phyloP scores from a whole-genome alignment of 441 rosid species.

The Flueggea neowawraea region DNA sequence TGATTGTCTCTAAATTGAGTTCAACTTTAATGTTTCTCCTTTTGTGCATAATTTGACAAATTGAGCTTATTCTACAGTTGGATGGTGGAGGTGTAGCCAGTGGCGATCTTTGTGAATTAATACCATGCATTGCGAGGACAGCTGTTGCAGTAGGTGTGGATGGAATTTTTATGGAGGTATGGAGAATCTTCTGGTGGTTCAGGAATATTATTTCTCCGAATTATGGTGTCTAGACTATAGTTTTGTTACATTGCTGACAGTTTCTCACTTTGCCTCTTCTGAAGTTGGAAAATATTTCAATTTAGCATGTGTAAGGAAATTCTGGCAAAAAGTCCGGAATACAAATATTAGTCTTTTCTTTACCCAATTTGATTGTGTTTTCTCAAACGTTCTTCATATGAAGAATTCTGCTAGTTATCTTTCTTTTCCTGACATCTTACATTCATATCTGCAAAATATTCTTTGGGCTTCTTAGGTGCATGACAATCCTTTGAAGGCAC shows the following conservation, averaged over 20 bases:
- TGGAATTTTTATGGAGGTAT: slow-evolving; percentile 99
- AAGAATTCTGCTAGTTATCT: too few species aligned
- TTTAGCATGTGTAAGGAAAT: too few species aligned
- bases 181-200: slow-evolving; percentile 9
- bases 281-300: too few species aligned
- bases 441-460: slow-evolving; percentile 6
- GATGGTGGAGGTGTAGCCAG: slow-evolving; percentile 99
- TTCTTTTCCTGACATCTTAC: too few species aligned
- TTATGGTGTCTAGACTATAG: not conserved
- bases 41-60: not conserved
- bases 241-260: not conserved
- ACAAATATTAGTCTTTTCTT: too few species aligned
- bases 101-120: slow-evolving; percentile 93
- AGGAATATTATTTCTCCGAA: not conserved
- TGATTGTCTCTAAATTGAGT: not conserved
- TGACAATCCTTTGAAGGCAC: slow-evolving; percentile 90
- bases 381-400: too few species aligned
- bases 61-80: slow-evolving; percentile 44
- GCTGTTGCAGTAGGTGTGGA: slow-evolving; percentile 97
- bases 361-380: too few species aligned
- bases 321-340: too few species aligned
- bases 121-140: slow-evolving; percentile 97
- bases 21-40: too few species aligned
- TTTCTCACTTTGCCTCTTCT: too few species aligned
- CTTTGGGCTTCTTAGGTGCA: slow-evolving; percentile 65